phyloP scores from a whole-genome alignment of 208 protist genomes.

The Leishmania tropica region DNA sequence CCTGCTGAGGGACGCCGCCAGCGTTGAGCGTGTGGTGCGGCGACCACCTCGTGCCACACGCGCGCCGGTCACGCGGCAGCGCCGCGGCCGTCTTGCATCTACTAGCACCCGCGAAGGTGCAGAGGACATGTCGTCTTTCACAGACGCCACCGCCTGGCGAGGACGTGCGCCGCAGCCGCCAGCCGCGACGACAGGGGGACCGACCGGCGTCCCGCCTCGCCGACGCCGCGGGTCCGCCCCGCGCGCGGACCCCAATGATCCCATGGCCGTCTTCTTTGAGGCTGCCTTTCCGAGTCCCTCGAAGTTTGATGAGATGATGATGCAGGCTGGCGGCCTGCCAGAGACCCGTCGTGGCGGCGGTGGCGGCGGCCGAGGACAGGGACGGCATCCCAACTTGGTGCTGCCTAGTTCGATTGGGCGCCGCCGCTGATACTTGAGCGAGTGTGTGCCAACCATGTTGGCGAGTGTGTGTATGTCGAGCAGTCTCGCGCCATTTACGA shows the following conservation, averaged over 20 bases:
- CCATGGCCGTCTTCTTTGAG: slow-evolving; percentile 87
- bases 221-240: slow-evolving; percentile 18
- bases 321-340: slow-evolving; percentile 69
- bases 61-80: slow-evolving; percentile 20
- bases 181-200: not conserved
- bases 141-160: not conserved
- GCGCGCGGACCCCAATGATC: slow-evolving; percentile 53
- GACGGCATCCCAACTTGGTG: slow-evolving; percentile 64
- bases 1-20: slow-evolving; percentile 20
- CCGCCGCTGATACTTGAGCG: slow-evolving; percentile 33
- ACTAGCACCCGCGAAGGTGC: not conserved
- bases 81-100: not conserved
- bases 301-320: slow-evolving; percentile 91
- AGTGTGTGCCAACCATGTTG: not conserved
- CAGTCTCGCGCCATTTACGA: not conserved
- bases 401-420: slow-evolving; percentile 73
- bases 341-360: slow-evolving; percentile 36
- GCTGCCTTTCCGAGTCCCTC: slow-evolving; percentile 83
- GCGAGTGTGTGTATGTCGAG: not conserved
- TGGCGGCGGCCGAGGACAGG: slow-evolving; percentile 27
- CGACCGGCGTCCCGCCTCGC: slow-evolving; percentile 1
- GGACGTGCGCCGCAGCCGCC: slow-evolving; percentile 1
- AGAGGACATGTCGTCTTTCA: not conserved
- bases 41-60: slow-evolving; percentile 37
- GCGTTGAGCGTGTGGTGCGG: slow-evolving; percentile 41